Percentiles rank a stretch among this genome's conserved stretches.
These are phyloP conservation scores for Colletotrichum tropicicola DNA, from an alignment of 2,329 filamentous ascomycete genomes.

Conservation along the genomic window DNA sequence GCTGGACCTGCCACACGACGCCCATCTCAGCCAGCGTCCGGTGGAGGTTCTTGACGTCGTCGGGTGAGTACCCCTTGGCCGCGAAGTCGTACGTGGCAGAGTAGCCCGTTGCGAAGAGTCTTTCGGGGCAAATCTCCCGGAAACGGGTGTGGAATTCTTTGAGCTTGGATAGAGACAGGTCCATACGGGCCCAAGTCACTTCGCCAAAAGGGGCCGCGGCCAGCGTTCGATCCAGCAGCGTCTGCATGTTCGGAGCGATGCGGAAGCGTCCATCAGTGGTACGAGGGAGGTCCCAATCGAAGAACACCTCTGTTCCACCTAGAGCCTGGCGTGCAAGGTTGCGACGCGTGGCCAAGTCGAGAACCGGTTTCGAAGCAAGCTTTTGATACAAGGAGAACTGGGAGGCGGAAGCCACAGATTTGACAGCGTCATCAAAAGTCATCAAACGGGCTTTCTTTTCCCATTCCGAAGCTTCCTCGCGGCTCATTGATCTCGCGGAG, in stretches of 20 bases:
- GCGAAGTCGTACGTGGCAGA: conserved; percentile 45
- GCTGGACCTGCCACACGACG: conserved; percentile 51
- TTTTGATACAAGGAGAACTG: conserved; percentile 38
- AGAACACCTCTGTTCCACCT: conserved; percentile 36
- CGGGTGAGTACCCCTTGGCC: conserved; percentile 43
- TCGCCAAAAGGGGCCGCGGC: conserved; percentile 45
- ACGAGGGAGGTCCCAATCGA: conserved; percentile 46
- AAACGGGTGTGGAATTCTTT: conserved; percentile 45
- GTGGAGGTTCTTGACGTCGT: conserved; percentile 41
- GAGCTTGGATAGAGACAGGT: too few relatives aligned
- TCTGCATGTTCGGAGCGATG: conserved; percentile 41
- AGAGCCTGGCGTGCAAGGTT: conserved; percentile 4
- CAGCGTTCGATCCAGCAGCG: conserved; percentile 42
- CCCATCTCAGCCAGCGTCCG: conserved; percentile 46
- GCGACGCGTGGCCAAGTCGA: not conserved
- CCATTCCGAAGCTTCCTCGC: conserved; percentile 41
- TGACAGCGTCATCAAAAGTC: conserved; percentile 46
- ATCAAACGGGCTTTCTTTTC: conserved; percentile 39
- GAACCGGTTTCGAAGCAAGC: conserved; percentile 33
- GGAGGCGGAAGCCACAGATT: conserved; percentile 34
- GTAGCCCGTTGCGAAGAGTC: conserved; percentile 49
- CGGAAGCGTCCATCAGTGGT: conserved; percentile 45
- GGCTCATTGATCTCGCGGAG: conserved; percentile 33
- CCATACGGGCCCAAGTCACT: conserved; percentile 48
- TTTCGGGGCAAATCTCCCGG: conserved; percentile 43